Base-by-base conservation (phyloP, 169 alveolate genomes). In the Plasmodium fragile region DNA sequence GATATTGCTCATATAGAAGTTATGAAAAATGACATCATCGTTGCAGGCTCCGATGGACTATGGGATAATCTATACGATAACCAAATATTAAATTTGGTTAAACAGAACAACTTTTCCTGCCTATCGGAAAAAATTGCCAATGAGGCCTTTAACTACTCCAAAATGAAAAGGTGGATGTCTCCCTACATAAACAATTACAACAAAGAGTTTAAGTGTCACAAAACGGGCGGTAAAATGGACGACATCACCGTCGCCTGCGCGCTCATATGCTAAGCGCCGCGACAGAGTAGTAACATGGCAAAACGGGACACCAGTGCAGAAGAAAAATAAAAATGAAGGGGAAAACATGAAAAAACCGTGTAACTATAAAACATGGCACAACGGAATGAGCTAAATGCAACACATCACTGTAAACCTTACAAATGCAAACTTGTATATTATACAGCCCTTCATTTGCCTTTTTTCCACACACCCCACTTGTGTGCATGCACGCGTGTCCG, bases 201-300 rank as follows among this genome's bases (percentile, higher is more conserved):
- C 49, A 82, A 82, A 22, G 78, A 41, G 16, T 83, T 83, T 52
- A 83, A 43, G 4, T 72, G 83, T 28, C 79, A 83, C 13, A 83
- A 83, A 49, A 43, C 81, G 8, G 79, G 83, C 4, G 92, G 92
- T 3, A 71, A 72, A 73, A 49, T 49, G 72, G 93, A 84, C 22
- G 93, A 84, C 32, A 84, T 84, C 36, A 73, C 93, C 41, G 93
- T 84, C 10, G 49, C 93, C 7, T 84, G 93, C 30, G 93, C 93
- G 3, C 83, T 73, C 22, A 73, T 84, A 45, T 43, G 83, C 39
- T 84, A 73, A 52, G 41, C 41, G 8, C 16, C 34, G 28, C 45
- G 55, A 28, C 5, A 75, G 25, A 41, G 45, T 75, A 65, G 11
- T 3, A 5, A 36, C 25, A 75, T 34, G 45, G 45, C n/a, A 71